Conservation (phyloP, 768 basidiomycete genomes). For the Termitomyces sp. region DNA sequence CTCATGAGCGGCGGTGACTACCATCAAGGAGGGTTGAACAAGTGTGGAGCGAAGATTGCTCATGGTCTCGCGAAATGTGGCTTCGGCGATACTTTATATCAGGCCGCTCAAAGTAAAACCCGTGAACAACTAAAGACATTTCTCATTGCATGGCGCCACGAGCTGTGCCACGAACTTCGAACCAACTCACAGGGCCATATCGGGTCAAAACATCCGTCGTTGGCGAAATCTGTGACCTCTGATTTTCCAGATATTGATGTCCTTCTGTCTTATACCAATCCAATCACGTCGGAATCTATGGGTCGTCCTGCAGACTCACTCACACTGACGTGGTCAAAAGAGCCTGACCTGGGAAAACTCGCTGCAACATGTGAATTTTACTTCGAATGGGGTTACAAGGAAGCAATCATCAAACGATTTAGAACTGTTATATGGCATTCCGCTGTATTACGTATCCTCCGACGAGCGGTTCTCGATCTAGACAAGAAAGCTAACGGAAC, state of each 20-base stretch:
- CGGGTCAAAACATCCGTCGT: constrained; percentile 55
- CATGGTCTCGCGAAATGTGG: constrained; percentile 78
- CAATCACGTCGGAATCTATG: constrained; percentile 65
- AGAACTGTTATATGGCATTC: constrained; percentile 79
- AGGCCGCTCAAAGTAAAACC: constrained; percentile 47
- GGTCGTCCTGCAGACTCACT: constrained; percentile 32
- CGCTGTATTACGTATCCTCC: constrained; percentile 37
- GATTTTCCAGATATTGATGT: constrained; percentile 72
- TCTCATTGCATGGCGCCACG: constrained; percentile 57
- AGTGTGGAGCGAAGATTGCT: constrained; percentile 68
- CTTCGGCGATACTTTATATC: constrained; percentile 63
- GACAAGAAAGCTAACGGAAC: constrained; percentile 23
- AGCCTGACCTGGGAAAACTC: constrained; percentile 66
- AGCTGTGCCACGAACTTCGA: constrained; percentile 55
- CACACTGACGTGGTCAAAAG: constrained; percentile 41
- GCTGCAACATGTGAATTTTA: constrained; percentile 80
- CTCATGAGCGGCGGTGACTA: constrained; percentile 92
- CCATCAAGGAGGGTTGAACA: constrained; percentile 58
- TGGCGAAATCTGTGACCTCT: constrained; percentile 58
- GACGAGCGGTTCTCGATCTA: constrained; percentile 35
- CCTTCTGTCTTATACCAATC: constrained; percentile 71
- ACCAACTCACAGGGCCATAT: constrained; percentile 64
- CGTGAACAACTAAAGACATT: constrained; percentile 43
- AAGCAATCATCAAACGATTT: constrained; percentile 79
- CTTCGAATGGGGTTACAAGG: constrained; percentile 90